Base-by-base conservation (phyloP, 2,329 filamentous ascomycete species). In the Coniochaeta sp. region DNA sequence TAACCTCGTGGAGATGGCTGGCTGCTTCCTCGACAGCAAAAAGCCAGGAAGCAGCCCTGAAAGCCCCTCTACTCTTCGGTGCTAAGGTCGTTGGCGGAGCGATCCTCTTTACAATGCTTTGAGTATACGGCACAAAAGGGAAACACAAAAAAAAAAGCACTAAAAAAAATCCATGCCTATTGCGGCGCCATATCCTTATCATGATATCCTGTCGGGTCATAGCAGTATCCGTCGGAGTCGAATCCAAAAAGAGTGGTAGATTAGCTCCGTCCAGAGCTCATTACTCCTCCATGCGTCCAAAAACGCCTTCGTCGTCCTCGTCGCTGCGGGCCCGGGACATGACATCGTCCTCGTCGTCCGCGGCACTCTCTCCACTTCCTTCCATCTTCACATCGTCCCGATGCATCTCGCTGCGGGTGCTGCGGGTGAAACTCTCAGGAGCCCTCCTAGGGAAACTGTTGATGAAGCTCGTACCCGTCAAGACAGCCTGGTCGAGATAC, bases 271-370 rank as follows among this genome's bases (percentile, higher is more conserved):
- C 54, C 19, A 33, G 34, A 31, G 33, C 26, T 43, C 24, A 7
- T 77, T 81, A 95, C 74, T 96, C 91, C 76, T 99, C 95, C 93
- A 98, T 98, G 67, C 86, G 86, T 61, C 93, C 93, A 79, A 99
- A 99, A 68, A 98, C 89, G 70, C 93, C 93, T 66, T 97, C 93
- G 66, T 98, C 93, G 64, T 96, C 92, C 67, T 96, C 93, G 67
- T 96, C 90, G 73, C 87, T 89, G 63, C 89, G 84, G 58, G 84
- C 83, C 60, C 84, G 82, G 57, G 80, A 83, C 67, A 77, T 76
- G 68, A 85, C 85, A 67, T 86, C 86, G 61, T 89, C 86, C 66
- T 88, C 85, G 59, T 91, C 87, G 64, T 86, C 85, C 67, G 80
- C 79, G 64, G 82, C 79, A 72, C 82, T 87, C 61, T 86, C 85